A percentile compares a stretch with the other conserved stretches of the same genome.
phyloP scores from a whole-genome alignment of 306 rosid species.

The Quercus gilva region DNA sequence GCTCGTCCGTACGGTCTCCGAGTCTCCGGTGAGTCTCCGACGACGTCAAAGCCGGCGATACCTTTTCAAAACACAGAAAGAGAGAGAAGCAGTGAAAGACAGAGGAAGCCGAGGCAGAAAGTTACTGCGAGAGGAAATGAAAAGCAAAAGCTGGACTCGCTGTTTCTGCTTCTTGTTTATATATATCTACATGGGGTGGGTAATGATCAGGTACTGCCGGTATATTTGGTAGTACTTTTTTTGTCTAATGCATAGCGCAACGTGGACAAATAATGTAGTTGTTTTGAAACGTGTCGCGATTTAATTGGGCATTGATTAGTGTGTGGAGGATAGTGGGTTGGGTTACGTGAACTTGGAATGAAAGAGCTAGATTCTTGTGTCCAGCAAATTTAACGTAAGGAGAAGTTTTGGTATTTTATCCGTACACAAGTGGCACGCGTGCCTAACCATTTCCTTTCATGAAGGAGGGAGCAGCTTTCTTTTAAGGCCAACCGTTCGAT shows the following conservation, averaged over 20 bases:
- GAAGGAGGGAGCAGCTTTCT: no score
- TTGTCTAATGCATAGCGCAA: neutral
- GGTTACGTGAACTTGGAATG: neutral
- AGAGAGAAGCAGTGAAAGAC: neutral
- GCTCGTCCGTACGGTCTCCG: neutral
- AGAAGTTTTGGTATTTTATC: no score
- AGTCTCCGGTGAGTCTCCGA: conserved; percentile 18
- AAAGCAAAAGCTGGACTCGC: neutral
- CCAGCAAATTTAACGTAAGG: no score
- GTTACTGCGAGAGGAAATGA: conserved; percentile 1
- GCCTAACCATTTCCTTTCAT: no score
- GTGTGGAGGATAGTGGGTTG: neutral
- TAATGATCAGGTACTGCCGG: neutral
- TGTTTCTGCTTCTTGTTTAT: neutral
- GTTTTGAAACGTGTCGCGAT: neutral
- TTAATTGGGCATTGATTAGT: neutral
- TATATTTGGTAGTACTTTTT: neutral
- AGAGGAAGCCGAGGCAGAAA: neutral
- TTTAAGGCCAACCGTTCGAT: no score
- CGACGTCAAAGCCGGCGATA: conserved; percentile 25
- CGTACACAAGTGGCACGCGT: no score
- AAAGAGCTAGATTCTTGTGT: neutral
- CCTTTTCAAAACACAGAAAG: neutral
- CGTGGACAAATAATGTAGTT: neutral
- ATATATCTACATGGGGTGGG: neutral